phyloP scores from a whole-genome alignment of 768 basidiomycete genomes.

The Chalciporus pseudorubinellus region DNA sequence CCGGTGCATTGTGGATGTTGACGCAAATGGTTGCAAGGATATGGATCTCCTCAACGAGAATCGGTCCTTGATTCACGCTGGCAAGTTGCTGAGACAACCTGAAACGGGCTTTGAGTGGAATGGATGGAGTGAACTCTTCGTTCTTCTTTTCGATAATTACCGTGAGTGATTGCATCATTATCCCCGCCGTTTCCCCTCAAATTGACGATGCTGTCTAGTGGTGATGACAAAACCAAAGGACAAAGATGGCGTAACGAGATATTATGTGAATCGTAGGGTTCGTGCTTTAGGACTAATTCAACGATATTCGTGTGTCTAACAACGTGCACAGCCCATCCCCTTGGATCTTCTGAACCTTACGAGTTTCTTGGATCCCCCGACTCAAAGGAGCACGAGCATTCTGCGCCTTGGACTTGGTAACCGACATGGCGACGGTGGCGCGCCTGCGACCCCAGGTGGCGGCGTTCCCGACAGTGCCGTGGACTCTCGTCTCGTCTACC shows the following conservation, averaged over 20 bases:
- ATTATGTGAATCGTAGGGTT: conserved; percentile 78
- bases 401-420: conserved; percentile 56
- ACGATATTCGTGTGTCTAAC: background rate
- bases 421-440: conserved; percentile 29
- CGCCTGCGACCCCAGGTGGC: conserved; percentile 26
- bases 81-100: conserved; percentile 81
- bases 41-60: conserved; percentile 87
- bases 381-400: conserved; percentile 70
- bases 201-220: conserved; percentile 46
- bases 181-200: background rate
- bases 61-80: conserved; percentile 79
- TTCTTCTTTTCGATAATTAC: conserved; percentile 94
- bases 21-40: conserved; percentile 44
- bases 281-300: conserved; percentile 20
- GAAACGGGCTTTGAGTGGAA: conserved; percentile 87
- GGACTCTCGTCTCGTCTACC: conserved; percentile 79
- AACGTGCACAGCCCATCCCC: conserved; percentile 72
- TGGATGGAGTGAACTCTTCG: conserved; percentile 87
- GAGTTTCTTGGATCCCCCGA: conserved; percentile 77
- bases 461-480: conserved; percentile 39
- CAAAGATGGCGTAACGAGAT: conserved; percentile 71
- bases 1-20: background rate
- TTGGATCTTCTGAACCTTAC: conserved; percentile 85
- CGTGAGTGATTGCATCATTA: conserved; percentile 46
- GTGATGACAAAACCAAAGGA: conserved; percentile 87